phyloP scores from a whole-genome alignment of 2,329 filamentous ascomycete species.

The Paraconiothyrium brasiliense region DNA sequence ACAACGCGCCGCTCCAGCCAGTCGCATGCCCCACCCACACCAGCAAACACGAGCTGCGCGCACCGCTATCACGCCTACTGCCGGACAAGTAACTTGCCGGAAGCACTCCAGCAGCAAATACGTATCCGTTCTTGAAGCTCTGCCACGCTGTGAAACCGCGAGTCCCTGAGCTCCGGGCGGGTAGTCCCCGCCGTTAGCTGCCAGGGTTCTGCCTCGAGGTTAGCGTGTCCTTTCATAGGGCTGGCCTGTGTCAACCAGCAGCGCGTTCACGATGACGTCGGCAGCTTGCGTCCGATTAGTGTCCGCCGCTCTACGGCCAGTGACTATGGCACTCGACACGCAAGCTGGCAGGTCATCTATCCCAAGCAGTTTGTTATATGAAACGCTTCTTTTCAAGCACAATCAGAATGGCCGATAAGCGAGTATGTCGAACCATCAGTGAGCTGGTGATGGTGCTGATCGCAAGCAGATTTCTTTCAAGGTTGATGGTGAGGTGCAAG shows the following conservation, averaged over 20 bases:
- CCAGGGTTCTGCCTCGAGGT: not conserved
- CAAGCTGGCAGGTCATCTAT: slow-evolving; percentile 8
- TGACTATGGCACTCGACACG: slow-evolving; percentile 3
- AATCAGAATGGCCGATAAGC: slow-evolving; percentile 46
- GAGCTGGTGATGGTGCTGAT: slow-evolving; percentile 28
- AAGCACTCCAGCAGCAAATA: not conserved
- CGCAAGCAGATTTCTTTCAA: slow-evolving; percentile 56
- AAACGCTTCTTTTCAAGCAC: slow-evolving; percentile 39
- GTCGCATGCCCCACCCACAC: not conserved
- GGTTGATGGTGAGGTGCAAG: slow-evolving; percentile 59
- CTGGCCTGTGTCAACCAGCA: slow-evolving; percentile 8
- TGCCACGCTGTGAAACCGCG: not conserved
- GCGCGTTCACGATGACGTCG: slow-evolving; percentile 27
- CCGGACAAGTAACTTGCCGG: not conserved
- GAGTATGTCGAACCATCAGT: slow-evolving; percentile 34
- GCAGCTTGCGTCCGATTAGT: not conserved
- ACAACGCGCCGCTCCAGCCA: slow-evolving; percentile 21
- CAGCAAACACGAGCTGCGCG: slow-evolving; percentile 5
- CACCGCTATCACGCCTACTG: not conserved
- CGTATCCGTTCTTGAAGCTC: not conserved
- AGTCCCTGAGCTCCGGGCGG: not conserved
- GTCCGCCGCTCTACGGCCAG: not conserved
- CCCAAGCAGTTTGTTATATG: slow-evolving; percentile 23
- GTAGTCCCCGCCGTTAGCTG: slow-evolving; percentile 13
- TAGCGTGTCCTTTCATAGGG: slow-evolving; percentile 13